Base-by-base conservation (phyloP, 352 stramenopile species). In the Thalassiosira gravida region DNA sequence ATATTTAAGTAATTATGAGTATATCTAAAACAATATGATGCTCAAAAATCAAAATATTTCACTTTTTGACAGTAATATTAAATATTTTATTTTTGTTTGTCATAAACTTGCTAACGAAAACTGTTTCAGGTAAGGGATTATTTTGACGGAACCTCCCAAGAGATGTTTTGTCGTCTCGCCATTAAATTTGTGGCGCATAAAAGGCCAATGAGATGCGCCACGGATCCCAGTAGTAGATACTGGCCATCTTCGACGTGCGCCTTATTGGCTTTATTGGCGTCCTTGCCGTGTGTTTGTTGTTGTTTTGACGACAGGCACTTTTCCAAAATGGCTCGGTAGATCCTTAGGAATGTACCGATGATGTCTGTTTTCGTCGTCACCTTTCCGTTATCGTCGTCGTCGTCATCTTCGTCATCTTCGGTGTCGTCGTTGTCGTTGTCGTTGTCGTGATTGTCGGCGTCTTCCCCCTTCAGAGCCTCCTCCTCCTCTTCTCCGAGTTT, bases 151-250 rank as follows among this genome's bases (percentile, higher is more conserved):
- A n/a, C n/a, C n/a, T n/a, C n/a, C n/a, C n/a, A n/a, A n/a, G n/a
- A n/a, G n/a, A n/a, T n/a, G n/a, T n/a, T n/a, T n/a, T n/a, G n/a
- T n/a, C n/a, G n/a, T n/a, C n/a, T n/a, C n/a, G n/a, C n/a, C n/a
- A n/a, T n/a, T n/a, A n/a, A n/a, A n/a, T 77, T 71, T 42, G 74
- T 68, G 2, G 82, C 64, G 63, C 76, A 83, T 16, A 92, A 13
- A 0, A 93, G 35, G 32, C 84, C 88, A 24, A 91, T 64, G 0
- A 93, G 64, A 53, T 82, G 79, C 1, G 71, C 77, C 14, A 91
- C 32, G 24, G 88, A 86, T 42, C 58, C 80, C 18, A 88, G 63
- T 16, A 91, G 56, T 30, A 85, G 46, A 66, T 84, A 69, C 50
- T 82, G 61, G 27, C 64, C 58, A 16, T 50, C 50, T 3, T 56